A percentile compares a stretch with the other conserved stretches of the same genome.
Evolutionary conservation across 176 grass and related monocot genomes (phyloP).

Genomic region (Elaeis guineensis): DNA sequence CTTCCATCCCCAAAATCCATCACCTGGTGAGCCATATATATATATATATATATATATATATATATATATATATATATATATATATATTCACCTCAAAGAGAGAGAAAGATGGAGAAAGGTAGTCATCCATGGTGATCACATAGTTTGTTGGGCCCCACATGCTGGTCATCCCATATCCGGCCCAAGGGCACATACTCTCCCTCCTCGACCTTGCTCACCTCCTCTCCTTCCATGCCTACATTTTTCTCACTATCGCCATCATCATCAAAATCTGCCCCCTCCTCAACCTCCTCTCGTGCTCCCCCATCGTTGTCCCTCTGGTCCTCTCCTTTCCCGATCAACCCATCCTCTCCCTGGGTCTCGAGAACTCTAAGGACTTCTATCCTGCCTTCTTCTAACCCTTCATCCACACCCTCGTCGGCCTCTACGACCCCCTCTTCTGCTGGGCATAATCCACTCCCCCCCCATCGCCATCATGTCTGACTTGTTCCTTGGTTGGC

Average conservation of each 20-base stretch:
- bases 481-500: conserved; percentile 59
- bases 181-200: conserved; percentile 53
- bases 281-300: conserved; percentile 39
- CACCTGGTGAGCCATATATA: no score
- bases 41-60: no score
- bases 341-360: conserved; percentile 29
- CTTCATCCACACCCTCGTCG: conserved; percentile 20
- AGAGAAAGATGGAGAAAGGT: neutral
- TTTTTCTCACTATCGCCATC: conserved; percentile 35
- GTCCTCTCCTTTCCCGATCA: conserved; percentile 44
- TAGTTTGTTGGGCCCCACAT: conserved; percentile 20
- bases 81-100: neutral
- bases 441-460: conserved; percentile 16
- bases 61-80: no score
- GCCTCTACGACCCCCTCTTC: conserved; percentile 24
- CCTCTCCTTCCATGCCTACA: conserved; percentile 22
- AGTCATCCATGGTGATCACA: conserved; percentile 15
- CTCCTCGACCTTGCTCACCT: conserved; percentile 41
- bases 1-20: no score
- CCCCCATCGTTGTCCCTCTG: conserved; percentile 33
- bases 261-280: conserved; percentile 35
- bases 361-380: conserved; percentile 43
- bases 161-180: conserved; percentile 40
- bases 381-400: neutral
- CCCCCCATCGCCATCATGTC: conserved; percentile 38